Conservation (phyloP, 768 basidiomycete genomes). For the Amylocystis lapponica region DNA sequence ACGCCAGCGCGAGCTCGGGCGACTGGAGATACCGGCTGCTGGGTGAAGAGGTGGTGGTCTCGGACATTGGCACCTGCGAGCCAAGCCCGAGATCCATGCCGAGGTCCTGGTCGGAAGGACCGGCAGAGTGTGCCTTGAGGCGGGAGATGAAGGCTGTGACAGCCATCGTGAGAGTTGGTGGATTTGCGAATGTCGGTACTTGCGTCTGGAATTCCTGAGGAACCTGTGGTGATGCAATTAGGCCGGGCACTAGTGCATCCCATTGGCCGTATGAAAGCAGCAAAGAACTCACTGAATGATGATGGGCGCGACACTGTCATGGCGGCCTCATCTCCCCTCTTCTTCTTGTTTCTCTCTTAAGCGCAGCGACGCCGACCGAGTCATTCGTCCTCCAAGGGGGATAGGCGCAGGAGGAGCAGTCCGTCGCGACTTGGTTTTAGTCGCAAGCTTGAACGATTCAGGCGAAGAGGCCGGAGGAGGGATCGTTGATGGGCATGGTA, state of each 20-base stretch:
- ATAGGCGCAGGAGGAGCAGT: not conserved
- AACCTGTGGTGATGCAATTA: no score
- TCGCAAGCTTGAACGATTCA: not conserved
- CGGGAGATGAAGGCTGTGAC: constrained; percentile 86
- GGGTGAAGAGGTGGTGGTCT: constrained; percentile 6
- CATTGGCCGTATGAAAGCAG: not conserved
- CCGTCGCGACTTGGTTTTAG: not conserved
- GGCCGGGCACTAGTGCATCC: no score
- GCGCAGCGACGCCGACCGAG: constrained; percentile 10
- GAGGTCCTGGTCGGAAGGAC: constrained; percentile 54
- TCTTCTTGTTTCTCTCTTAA: constrained; percentile 9
- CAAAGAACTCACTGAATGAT: not conserved
- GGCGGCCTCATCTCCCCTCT: not conserved
- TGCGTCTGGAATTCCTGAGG: constrained; percentile 89
- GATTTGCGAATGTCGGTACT: constrained; percentile 91
- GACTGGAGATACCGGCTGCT: constrained; percentile 45
- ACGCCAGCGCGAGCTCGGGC: constrained; percentile 57
- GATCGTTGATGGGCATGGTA: not conserved
- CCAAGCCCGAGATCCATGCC: constrained; percentile 56
- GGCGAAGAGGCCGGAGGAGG: not conserved
- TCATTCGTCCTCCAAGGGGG: constrained; percentile 5
- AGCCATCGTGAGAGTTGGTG: constrained; percentile 91
- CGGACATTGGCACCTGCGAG: constrained; percentile 45
- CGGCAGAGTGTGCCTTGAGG: constrained; percentile 39
- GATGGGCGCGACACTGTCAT: not conserved